Percentiles rank a stretch among this genome's conserved stretches.
Conservation (phyloP, 2,329 filamentous ascomycete species). For the Fusarium verticillioides region DNA sequence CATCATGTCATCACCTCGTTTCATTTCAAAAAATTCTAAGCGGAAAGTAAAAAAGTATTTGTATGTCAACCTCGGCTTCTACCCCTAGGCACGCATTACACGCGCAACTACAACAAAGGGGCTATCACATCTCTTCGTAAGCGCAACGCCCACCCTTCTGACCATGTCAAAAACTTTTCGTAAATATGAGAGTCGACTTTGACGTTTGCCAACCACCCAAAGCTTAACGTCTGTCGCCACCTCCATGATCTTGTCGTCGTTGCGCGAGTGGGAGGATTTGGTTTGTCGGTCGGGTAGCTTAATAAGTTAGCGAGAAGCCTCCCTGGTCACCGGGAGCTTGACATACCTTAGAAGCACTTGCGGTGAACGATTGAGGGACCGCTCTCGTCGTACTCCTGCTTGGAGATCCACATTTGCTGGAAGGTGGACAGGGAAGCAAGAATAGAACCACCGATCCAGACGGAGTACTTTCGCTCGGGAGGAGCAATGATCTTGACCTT, state of each 20-base stretch:
- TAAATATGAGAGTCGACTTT: constrained; percentile 65
- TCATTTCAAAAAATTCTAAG: constrained; percentile 49
- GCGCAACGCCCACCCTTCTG: constrained; percentile 62
- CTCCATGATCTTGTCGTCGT: constrained; percentile 57
- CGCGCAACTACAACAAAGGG: constrained; percentile 63
- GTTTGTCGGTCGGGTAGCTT: constrained; percentile 48
- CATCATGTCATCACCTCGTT: constrained; percentile 43
- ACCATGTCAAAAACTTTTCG: constrained; percentile 68
- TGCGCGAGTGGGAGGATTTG: constrained; percentile 49
- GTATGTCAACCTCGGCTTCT: constrained; percentile 67
- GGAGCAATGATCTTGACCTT: constrained; percentile 99
- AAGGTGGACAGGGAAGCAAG: constrained; percentile 99
- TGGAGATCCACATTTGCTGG: constrained; percentile 99
- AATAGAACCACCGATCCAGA: constrained; percentile 99
- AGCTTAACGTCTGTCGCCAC: constrained; percentile 57
- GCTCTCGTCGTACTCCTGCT: constrained; percentile 99
- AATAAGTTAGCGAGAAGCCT: constrained; percentile 38
- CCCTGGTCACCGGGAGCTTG: neutral
- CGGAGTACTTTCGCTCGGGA: constrained; percentile 99
- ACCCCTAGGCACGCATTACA: constrained; percentile 61
- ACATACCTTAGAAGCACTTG: constrained; percentile 98
- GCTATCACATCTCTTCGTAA: constrained; percentile 60
- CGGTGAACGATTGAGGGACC: constrained; percentile 99
- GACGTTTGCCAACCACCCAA: constrained; percentile 59
- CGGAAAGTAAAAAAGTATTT: constrained; percentile 60